Percentiles rank a stretch among this genome's conserved stretches.
These are phyloP conservation scores for Escallonia herrerae DNA, from an alignment of 129 eudicot genomes.

Conservation along the genomic window DNA sequence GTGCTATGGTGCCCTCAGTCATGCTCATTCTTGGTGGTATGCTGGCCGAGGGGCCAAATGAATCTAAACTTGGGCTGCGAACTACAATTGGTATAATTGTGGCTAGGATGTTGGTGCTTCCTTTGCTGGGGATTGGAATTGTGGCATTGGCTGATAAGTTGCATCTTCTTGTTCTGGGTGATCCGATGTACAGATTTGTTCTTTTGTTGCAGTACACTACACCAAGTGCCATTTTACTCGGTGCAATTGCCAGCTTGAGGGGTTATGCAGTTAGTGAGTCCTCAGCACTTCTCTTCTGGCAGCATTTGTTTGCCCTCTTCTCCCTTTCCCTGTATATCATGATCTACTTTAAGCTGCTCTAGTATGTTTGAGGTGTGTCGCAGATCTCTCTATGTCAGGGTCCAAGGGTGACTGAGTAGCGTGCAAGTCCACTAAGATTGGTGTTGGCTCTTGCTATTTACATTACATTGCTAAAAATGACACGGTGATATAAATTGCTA, in stretches of 20 bases:
- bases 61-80: slow-evolving; percentile 47
- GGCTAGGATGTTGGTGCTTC: slow-evolving; percentile 66
- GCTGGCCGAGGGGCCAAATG: slow-evolving; percentile 69
- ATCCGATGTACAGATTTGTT: slow-evolving; percentile 59
- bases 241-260: slow-evolving; percentile 83
- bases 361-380: slow-evolving; percentile 27
- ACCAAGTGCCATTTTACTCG: slow-evolving; percentile 78
- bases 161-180: slow-evolving; percentile 42
- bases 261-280: slow-evolving; percentile 85
- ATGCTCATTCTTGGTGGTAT: slow-evolving; percentile 80
- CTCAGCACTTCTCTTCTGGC: slow-evolving; percentile 83
- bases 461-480: too few relatives aligned
- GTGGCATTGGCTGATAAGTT: slow-evolving; percentile 44
- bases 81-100: slow-evolving; percentile 63
- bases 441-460: too few relatives aligned
- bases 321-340: slow-evolving; percentile 58
- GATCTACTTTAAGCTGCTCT: slow-evolving; percentile 53
- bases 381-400: not conserved
- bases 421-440: too few relatives aligned
- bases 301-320: slow-evolving; percentile 53
- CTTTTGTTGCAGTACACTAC: slow-evolving; percentile 76
- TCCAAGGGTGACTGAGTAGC: too few relatives aligned
- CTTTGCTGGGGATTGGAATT: slow-evolving; percentile 59
- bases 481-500: too few relatives aligned
- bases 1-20: slow-evolving; percentile 77